A percentile compares a stretch with the other conserved stretches of the same genome.
These are phyloP conservation scores for Crithidia fasciculata DNA, from an alignment of 208 protist genomes.

Conservation along the genomic window DNA sequence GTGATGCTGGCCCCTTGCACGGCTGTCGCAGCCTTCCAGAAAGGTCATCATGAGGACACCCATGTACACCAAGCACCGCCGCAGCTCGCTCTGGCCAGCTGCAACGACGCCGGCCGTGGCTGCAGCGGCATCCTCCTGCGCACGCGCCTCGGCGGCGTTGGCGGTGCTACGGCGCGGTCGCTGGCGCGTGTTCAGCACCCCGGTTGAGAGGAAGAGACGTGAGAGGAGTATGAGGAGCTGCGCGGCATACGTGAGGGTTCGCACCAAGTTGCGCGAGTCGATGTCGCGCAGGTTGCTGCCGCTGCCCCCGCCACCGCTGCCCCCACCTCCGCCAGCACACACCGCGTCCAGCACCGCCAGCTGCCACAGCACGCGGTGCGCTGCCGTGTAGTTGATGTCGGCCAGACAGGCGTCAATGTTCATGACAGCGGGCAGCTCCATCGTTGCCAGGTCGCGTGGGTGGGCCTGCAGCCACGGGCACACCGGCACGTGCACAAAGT, in stretches of 20 bases:
- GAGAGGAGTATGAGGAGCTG: conserved; percentile 37
- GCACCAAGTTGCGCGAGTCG: conserved; percentile 11
- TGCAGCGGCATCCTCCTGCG: conserved; percentile 17
- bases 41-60: conserved; percentile 40
- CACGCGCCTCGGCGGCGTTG: conserved; percentile 17
- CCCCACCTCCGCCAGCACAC: conserved; percentile 4
- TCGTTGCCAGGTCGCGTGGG: conserved; percentile 12
- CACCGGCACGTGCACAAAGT: not conserved
- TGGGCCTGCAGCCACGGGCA: conserved; percentile 23
- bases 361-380: conserved; percentile 29
- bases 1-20: conserved; percentile 24
- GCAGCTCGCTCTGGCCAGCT: conserved; percentile 28
- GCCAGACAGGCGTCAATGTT: conserved; percentile 19
- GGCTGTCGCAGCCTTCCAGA: conserved; percentile 30
- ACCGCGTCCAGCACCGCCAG: conserved; percentile 35
- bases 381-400: conserved; percentile 21
- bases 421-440: conserved; percentile 7
- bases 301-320: not conserved
- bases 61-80: conserved; percentile 39
- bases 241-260: conserved; percentile 26
- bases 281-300: not conserved
- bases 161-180: conserved; percentile 38
- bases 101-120: conserved; percentile 12
- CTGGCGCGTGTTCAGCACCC: conserved; percentile 68
- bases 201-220: conserved; percentile 26